Evolutionary conservation across 768 basidiomycete species (phyloP), one percentile per base, ranked within the genome.

Genomic region (Collybiopsis confluens): DNA sequence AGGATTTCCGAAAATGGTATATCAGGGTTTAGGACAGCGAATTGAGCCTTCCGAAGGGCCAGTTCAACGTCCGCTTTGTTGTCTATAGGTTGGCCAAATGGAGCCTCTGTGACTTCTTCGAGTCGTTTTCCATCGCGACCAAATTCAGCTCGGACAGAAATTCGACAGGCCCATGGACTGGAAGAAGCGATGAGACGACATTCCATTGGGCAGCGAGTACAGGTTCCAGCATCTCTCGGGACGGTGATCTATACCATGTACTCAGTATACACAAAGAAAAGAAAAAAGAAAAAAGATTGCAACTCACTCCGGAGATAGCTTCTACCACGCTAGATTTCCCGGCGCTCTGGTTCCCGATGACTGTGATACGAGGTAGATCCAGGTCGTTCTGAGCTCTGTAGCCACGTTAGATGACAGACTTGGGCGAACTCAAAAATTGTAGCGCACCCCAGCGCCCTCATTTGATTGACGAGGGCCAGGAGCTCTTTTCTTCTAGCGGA

Each of bases 291-390:
- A 13, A 33, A 21, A 20, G 15, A 23, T 28, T 27, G 23, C 58
- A 52, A 45, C 65, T 51, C 54, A 77, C 75, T 13, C 74, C 75
- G 10, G 73, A 74, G 20, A 81, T 77, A 1, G 79, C 74, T 57
- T 80, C 79, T 1, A 80, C 76, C 8, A 80, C 65, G 41, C 70
- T 72, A 1, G 73, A 75, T 58, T 76, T 76, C 2, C 73, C 81
- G 6, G 78, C 76, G 45, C 72, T 74, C 61, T 81, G 81, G 41
- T 77, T 78, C 13, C 79, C 79, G 36, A 79, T 77, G 38, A 79
- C 76, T 18, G 73, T 73, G 41, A 81, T 75, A 7, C 76, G 65
- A 7, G 80, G 78, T 4, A 81, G 62, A 52, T 81, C 77, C 10
- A 80, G 61, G 21, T 77, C 73, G 3, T 66, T 67, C 61, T 79